phyloP scores from a whole-genome alignment of 257 asterid species.

The Agastache rugosa region DNA sequence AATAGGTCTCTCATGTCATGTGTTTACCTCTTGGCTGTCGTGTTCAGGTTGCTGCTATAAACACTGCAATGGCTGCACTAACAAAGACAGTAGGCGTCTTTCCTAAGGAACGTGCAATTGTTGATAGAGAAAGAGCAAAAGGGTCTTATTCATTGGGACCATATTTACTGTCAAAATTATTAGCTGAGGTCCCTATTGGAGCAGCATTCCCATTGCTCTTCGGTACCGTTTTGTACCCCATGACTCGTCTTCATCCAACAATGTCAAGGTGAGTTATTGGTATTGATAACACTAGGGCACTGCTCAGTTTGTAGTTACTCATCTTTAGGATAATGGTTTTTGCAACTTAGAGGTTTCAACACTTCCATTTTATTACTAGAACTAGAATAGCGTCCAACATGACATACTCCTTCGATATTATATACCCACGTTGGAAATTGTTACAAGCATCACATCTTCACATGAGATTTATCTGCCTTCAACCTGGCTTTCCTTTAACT shows the following conservation, averaged over 20 bases:
- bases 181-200: constrained; percentile 94
- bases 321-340: constrained; percentile 6
- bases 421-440: constrained; percentile 10
- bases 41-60: constrained; percentile 93
- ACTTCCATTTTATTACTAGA: not conserved
- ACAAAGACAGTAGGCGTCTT: constrained; percentile 97
- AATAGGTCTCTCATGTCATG: constrained; percentile 27
- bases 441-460: not conserved
- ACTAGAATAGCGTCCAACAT: constrained; percentile 7
- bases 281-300: constrained; percentile 19
- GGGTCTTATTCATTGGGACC: constrained; percentile 90
- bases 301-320: constrained; percentile 10
- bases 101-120: constrained; percentile 98
- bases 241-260: constrained; percentile 90
- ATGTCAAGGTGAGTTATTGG: constrained; percentile 70
- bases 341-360: constrained; percentile 2
- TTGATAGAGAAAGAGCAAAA: constrained; percentile 91
- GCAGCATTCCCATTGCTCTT: constrained; percentile 96
- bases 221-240: constrained; percentile 91
- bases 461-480: constrained; percentile 2
- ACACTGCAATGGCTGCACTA: constrained; percentile 99
- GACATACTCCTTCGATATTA: not conserved
- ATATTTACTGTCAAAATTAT: constrained; percentile 86
- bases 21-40: constrained; percentile 25
- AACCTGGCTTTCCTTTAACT: not conserved